Evolutionary conservation across 2,329 filamentous ascomycete genomes (phyloP), one percentile per base, ranked within the genome.

Genomic region (Decorospora gaudefroyi): DNA sequence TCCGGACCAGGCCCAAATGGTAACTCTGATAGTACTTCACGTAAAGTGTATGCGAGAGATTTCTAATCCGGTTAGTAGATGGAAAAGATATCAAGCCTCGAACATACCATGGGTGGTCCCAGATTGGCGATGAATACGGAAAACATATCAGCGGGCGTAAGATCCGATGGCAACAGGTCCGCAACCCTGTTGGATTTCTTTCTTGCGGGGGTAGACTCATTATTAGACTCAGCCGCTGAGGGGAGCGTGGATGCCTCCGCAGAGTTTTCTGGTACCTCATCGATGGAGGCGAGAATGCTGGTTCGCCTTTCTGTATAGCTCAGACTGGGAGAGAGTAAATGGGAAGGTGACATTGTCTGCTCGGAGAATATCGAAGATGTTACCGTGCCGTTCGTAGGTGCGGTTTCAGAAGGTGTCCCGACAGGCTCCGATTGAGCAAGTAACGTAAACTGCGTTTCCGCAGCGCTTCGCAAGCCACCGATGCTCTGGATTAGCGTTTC

Each of bases 1-100:
- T 84, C 77, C 0, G 86, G 82, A 1, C 80, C 78, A 9, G 82
- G 74, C 4, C 84, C 84, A 69, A 95, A 97, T 0, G 91, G 90
- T 1, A 95, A 79, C 50, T 96, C 90, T 39, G 89, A 85, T 6
- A 99, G 81, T 7, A 95, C 90, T 64, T 95, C 86, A 8, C 90
- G 89, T 26, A 99, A 72, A 0, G 93, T 97, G 59, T 87, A 93
- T 2, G 90, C 89, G n/a, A 99, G 74, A 0, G 92, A 96, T 69
- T 96, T 95, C 77, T 80, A 42, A 3, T 17, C 26, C 26, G 28
- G 41, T 71, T 53, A 64, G 59, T 11, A 43, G 8, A 15, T 35
- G 57, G 19, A 54, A 1, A 12, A 12, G 2, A 9, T n/a, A 1
- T 12, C 0, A 10, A 10, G 15, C 15, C 4, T 23, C 1, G 9